Base-by-base conservation (phyloP, 2,329 filamentous ascomycete genomes). In the Pestalotiopsis sp. region DNA sequence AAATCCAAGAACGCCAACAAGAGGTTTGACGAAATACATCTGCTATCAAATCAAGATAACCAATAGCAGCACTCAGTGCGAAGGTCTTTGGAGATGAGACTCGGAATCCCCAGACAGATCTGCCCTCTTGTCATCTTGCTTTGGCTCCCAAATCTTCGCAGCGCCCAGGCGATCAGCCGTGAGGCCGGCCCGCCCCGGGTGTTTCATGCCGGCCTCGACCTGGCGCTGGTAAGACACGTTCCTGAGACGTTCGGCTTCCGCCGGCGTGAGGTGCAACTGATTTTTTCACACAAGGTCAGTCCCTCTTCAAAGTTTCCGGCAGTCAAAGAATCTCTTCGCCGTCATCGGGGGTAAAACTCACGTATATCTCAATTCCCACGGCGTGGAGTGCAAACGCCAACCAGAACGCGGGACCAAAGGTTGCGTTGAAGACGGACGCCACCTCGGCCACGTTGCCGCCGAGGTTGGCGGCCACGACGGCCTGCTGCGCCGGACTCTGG, bases 191-290 rank as follows among this genome's bases (percentile, higher is more conserved):
- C 80, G 80, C 0, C 84, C 86, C 0, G 87, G 83, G n/a, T 82
- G 79, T 58, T 75, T 80, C 76, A 85, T 82, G 0, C 87, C 87
- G 4, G 84, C 83, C 70, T 86, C 86, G 6, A 88, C 70, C 72
- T 91, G 88, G 58, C 83, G 80, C 73, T 88, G 83, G 72, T 87
- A 89, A 5, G 84, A 87, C 1, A 90, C 81, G n/a, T 82, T 80
- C 12, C 88, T 81, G 61, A 91, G 76, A 5, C 88, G 79, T 59
- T 89, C 80, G 1, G 79, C 78, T 72, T 91, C 88, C 13, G 76
- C 81, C 0, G 87, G 86, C 0, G 88, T 91, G 23, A 88, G 75
- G 2, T 75, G 78, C 25, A 90, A 76, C 78, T 89, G 1, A 82
- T 2, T 78, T 27, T 27, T 62, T 3, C 9, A 45, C 31, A n/a